phyloP scores from a whole-genome alignment of 1,284 basidiomycete species.

The Takashimella tepidaria region DNA sequence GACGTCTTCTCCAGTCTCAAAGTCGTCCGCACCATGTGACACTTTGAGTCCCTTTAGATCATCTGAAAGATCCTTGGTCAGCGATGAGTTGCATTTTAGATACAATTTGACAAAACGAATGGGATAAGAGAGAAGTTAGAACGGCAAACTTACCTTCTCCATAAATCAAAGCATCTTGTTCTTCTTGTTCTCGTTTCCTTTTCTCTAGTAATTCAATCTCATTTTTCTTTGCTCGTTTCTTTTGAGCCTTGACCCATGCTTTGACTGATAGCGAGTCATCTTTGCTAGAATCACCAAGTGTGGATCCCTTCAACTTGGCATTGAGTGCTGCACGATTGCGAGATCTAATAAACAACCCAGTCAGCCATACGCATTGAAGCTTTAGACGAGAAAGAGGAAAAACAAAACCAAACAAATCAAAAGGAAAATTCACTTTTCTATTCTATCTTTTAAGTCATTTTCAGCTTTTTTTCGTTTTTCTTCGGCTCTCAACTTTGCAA shows the following conservation, averaged over 20 bases:
- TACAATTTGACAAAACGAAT: conserved; percentile 5
- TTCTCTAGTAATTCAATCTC: conserved; percentile 68
- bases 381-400: too few relatives aligned
- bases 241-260: conserved; percentile 82
- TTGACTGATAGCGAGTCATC: conserved; percentile 57
- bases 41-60: conserved; percentile 93
- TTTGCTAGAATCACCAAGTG: conserved; percentile 73
- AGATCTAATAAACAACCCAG: conserved; percentile 18
- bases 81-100: not conserved
- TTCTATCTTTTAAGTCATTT: conserved; percentile 68
- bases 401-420: too few relatives aligned
- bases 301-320: conserved; percentile 80
- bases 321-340: conserved; percentile 84
- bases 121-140: too few relatives aligned
- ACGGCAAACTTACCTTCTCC: conserved; percentile 62
- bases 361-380: too few relatives aligned
- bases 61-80: conserved; percentile 35
- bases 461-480: conserved; percentile 68
- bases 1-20: conserved; percentile 87
- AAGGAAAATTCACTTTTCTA: conserved; percentile 80
- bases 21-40: conserved; percentile 83
- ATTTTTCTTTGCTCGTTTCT: conserved; percentile 80
- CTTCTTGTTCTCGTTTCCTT: conserved; percentile 70
- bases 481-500: conserved; percentile 62
- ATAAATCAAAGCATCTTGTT: conserved; percentile 68